A percentile compares a stretch with the other conserved stretches of the same genome.
Conservation (phyloP, 805 yeast genomes). For the Lachancea lanzarotensis region DNA sequence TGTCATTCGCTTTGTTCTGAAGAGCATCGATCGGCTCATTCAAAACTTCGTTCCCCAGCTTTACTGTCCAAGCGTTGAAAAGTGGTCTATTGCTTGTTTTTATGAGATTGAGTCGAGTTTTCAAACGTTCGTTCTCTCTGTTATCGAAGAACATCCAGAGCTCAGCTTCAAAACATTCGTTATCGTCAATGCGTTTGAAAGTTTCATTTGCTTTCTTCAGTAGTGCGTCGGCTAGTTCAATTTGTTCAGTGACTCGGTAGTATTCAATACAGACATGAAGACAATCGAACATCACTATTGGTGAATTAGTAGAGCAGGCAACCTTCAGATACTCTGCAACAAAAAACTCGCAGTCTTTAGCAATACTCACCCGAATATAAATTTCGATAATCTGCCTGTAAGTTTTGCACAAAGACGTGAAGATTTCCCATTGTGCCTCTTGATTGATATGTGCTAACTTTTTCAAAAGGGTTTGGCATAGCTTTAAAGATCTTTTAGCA, state of each 20-base stretch:
- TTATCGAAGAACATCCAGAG: constrained; percentile 18
- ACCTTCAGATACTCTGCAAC: constrained; percentile 43
- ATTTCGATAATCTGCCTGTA: constrained; percentile 37
- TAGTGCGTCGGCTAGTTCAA: constrained; percentile 2
- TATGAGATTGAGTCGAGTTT: constrained; percentile 16
- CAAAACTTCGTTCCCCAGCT: constrained; percentile 16
- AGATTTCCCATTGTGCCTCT: constrained; percentile 35
- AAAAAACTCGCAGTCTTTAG: constrained; percentile 54
- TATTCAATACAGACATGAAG: constrained; percentile 16
- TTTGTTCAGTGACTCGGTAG: constrained; percentile 21
- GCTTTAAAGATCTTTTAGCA: constrained; percentile 43
- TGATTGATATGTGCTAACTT: constrained; percentile 28
- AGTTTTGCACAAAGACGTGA: constrained; percentile 32
- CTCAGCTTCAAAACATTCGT: constrained; percentile 21
- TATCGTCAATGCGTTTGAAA: constrained; percentile 24
- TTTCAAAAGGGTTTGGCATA: constrained; percentile 48
- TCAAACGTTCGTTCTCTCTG: constrained; percentile 17
- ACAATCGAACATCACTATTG: constrained; percentile 20
- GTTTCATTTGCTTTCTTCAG: constrained; percentile 17
- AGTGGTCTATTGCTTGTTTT: constrained; percentile 11
- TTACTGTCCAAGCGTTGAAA: constrained; percentile 20
- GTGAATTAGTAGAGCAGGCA: constrained; percentile 27
- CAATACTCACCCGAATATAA: constrained; percentile 45
- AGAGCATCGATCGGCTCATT: constrained; percentile 12
- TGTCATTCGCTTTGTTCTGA: constrained; percentile 18